Base-by-base conservation (phyloP, 2,329 filamentous ascomycete genomes). In the Beauveria australis region DNA sequence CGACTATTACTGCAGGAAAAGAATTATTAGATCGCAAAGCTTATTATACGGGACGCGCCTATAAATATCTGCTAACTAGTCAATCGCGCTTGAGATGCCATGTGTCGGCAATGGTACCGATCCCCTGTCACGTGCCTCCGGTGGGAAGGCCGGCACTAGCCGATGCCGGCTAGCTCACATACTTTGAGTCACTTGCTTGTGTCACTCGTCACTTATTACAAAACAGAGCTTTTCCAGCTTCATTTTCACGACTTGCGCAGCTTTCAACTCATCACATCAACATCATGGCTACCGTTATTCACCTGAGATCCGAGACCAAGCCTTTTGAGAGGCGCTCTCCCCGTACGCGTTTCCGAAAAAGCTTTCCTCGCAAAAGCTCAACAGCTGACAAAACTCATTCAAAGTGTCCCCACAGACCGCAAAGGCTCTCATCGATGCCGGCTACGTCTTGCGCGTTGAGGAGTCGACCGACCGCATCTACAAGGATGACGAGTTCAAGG, bases 371-470 rank as follows among this genome's bases (percentile, higher is more conserved):
- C 22, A 1, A 2, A 33, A 22, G 16, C 46, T 19, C 26, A 30
- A 30, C 30, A 26, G 22, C 52, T 56, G 30, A 56, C 53, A 53
- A 33, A 9, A 24, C 4, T 10, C n/a, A 2, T 3, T 9, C 24
- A 9, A 24, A 67, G 65, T 67, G 46, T 67, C 67, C 1, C 67
- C 67, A 40, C 41, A 65, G 56, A 59, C 59, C 19, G 66, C 69
- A 64, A 71, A 71, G 65, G 66, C 66, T 9, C 80, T 90, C 62
- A 76, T 89, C 60, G 81, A 88, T 65, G 86, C 86, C 53, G 87
- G 87, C 65, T 90, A 89, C 72, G 78, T 78, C 14, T 81, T 90
- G 67, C 82, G 82, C 60, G 82, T 90, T 46, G 88, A 90, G 76
- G 79, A 81, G 63, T 85, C 80, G 60, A 77, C 81, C 6, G 81